These are phyloP conservation scores for Russula griseocarnosa DNA, from an alignment of 768 basidiomycete species.

Conservation along the genomic window DNA sequence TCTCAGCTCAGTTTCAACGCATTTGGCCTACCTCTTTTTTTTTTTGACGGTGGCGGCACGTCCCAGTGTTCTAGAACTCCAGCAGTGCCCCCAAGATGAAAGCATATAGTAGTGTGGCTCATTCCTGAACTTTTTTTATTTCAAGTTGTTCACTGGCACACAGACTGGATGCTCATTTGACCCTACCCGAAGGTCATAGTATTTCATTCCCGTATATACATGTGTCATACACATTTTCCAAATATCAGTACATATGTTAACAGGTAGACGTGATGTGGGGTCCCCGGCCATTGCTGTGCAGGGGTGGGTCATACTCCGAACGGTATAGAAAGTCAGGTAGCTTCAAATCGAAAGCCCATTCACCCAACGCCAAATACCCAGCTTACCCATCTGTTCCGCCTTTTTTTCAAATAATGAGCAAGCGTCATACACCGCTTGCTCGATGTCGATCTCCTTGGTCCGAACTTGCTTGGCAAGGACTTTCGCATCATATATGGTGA, in stretches of 20 bases:
- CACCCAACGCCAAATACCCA: neutral
- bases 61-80: neutral
- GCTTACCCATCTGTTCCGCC: neutral
- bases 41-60: neutral
- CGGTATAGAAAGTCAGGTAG: neutral
- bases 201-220: neutral
- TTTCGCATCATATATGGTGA: conserved; percentile 8
- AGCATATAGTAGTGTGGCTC: neutral
- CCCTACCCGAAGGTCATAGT: neutral
- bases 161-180: neutral
- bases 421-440: neutral
- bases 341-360: neutral
- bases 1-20: too few relatives aligned
- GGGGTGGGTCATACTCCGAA: neutral
- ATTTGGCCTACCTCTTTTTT: neutral
- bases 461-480: conserved; percentile 1
- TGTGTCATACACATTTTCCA: neutral
- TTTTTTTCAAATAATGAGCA: neutral
- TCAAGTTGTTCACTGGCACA: neutral
- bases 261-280: neutral
- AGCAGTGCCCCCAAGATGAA: neutral
- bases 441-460: neutral
- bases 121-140: too few relatives aligned
- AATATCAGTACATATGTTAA: neutral
- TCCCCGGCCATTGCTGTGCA: neutral